Evolutionary conservation across 805 yeast genomes (phyloP).

Genomic region (Candida xiaguanensis): DNA sequence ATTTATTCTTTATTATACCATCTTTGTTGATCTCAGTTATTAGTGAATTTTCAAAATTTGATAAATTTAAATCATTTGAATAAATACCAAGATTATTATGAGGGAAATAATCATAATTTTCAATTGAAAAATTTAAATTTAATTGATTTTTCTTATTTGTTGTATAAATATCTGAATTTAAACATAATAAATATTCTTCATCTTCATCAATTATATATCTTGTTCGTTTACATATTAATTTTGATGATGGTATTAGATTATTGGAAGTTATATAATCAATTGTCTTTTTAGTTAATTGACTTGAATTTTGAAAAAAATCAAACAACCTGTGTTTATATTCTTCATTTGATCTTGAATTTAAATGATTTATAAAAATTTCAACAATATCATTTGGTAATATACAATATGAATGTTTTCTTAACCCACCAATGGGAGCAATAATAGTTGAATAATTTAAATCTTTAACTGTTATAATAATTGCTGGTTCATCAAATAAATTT

Average conservation of each 20-base stretch:
- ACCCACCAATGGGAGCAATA: slow-evolving; percentile 37
- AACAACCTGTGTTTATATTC: slow-evolving; percentile 12
- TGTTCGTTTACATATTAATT: slow-evolving; percentile 23
- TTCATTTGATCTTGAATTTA: slow-evolving; percentile 15
- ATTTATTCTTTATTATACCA: slow-evolving; percentile 18
- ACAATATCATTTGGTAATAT: slow-evolving; percentile 29
- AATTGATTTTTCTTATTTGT: slow-evolving; percentile 18
- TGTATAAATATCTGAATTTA: slow-evolving; percentile 32
- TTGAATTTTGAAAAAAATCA: slow-evolving; percentile 16
- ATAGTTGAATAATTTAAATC: slow-evolving; percentile 25
- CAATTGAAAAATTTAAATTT: slow-evolving; percentile 11
- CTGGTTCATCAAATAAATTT: slow-evolving; percentile 19
- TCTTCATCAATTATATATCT: slow-evolving; percentile 25
- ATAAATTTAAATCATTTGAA: slow-evolving; percentile 39
- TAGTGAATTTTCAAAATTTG: slow-evolving; percentile 28
- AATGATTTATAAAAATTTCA: slow-evolving; percentile 19
- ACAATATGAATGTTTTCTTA: slow-evolving; percentile 38
- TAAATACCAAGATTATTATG: slow-evolving; percentile 27
- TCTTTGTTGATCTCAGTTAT: slow-evolving; percentile 24
- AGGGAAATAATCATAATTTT: slow-evolving; percentile 25
- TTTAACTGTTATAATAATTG: slow-evolving; percentile 27
- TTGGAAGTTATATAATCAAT: slow-evolving; percentile 26
- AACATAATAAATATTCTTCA: slow-evolving; percentile 23
- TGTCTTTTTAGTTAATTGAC: slow-evolving; percentile 24
- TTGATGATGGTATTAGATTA: slow-evolving; percentile 25